Conservation (phyloP, 2,329 filamentous ascomycete genomes). For the Xylaria sp. region DNA sequence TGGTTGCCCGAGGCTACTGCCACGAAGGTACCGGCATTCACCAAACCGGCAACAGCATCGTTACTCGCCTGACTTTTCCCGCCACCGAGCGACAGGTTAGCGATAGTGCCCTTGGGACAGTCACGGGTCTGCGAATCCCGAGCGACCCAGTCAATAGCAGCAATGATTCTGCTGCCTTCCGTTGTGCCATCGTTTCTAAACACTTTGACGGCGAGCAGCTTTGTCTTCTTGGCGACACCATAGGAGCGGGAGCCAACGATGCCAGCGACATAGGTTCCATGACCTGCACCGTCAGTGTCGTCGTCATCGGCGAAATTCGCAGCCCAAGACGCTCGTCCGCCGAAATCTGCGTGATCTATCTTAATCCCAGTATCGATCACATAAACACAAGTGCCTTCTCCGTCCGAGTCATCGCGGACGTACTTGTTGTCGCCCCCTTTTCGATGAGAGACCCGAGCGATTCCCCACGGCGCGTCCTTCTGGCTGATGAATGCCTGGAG, state of each 20-base stretch:
- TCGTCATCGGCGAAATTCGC: slow-evolving; percentile 25
- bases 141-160: slow-evolving; percentile 46
- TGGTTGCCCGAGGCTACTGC: slow-evolving; percentile 62
- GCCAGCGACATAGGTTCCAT: slow-evolving; percentile 48
- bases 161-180: slow-evolving; percentile 35
- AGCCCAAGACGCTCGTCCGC: slow-evolving; percentile 33
- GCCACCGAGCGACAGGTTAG: slow-evolving; percentile 61
- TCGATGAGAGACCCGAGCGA: slow-evolving; percentile 36
- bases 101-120: slow-evolving; percentile 50
- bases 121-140: slow-evolving; percentile 48
- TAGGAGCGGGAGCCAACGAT: slow-evolving; percentile 46
- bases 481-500: slow-evolving; percentile 23
- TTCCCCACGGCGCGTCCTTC: slow-evolving; percentile 35
- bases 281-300: slow-evolving; percentile 40
- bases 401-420: slow-evolving; percentile 32
- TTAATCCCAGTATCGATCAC: slow-evolving; percentile 52
- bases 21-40: slow-evolving; percentile 52
- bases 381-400: slow-evolving; percentile 44
- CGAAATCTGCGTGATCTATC: slow-evolving; percentile 42
- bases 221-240: slow-evolving; percentile 51
- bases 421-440: slow-evolving; percentile 26
- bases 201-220: slow-evolving; percentile 52
- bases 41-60: slow-evolving; percentile 52
- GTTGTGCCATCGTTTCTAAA: slow-evolving; percentile 40
- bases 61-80: slow-evolving; percentile 52